Percentiles rank a stretch among this genome's conserved stretches.
These are phyloP conservation scores for Penstemon davidsonii DNA, from an alignment of 257 asterid genomes.

Conservation along the genomic window DNA sequence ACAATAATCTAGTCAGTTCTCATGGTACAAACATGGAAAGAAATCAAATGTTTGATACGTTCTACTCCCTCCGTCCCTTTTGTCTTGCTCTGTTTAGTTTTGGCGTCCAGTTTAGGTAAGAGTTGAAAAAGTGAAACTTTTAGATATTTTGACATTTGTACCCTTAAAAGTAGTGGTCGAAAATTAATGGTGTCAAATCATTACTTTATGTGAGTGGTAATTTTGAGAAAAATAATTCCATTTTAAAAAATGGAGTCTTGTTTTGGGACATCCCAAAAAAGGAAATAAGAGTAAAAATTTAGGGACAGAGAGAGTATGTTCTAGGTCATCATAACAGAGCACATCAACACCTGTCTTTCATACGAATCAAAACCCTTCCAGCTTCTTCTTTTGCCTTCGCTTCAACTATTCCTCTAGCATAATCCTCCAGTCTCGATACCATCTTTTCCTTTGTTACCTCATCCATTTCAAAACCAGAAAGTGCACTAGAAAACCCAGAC, in stretches of 20 bases:
- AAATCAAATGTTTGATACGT: not conserved
- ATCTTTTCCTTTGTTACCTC: constrained; percentile 57
- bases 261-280: no score
- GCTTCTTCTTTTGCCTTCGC: constrained; percentile 93
- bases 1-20: constrained; percentile 27
- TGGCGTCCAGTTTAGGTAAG: no score
- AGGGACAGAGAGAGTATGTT: not conserved
- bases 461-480: constrained; percentile 90
- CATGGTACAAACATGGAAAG: constrained; percentile 18
- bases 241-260: no score
- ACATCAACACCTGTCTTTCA: constrained; percentile 77
- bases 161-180: no score
- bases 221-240: no score
- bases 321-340: constrained; percentile 24
- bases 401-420: constrained; percentile 87
- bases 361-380: constrained; percentile 82
- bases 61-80: not conserved
- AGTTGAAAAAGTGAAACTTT: no score
- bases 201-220: no score
- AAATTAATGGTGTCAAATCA: no score
- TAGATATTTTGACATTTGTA: no score
- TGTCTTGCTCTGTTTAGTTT: no score
- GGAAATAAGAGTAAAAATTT: no score
- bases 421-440: constrained; percentile 59
- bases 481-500: constrained; percentile 60